Evolutionary conservation across 2,329 filamentous ascomycete species (phyloP).

Genomic region (Dothideomycetes sp.): DNA sequence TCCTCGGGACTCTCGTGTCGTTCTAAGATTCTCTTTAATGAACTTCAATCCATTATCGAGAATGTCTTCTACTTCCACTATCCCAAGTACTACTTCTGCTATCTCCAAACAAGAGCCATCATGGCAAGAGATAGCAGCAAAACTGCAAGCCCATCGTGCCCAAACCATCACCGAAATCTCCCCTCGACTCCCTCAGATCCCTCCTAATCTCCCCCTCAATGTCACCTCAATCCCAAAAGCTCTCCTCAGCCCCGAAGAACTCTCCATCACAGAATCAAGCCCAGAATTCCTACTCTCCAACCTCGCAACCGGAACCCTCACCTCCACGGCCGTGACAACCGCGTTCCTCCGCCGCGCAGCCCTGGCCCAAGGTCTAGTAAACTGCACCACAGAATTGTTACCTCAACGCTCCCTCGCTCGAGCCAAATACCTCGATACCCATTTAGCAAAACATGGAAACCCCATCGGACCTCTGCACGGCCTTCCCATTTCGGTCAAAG

Average conservation of each 20-base stretch:
- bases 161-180: slow-evolving; percentile 34
- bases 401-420: slow-evolving; percentile 34
- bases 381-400: slow-evolving; percentile 37
- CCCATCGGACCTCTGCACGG: slow-evolving; percentile 28
- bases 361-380: slow-evolving; percentile 41
- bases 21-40: too few species aligned
- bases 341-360: slow-evolving; percentile 43
- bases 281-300: slow-evolving; percentile 7
- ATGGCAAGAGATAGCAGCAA: slow-evolving; percentile 41
- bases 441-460: slow-evolving; percentile 33
- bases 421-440: slow-evolving; percentile 41
- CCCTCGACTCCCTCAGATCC: slow-evolving; percentile 32
- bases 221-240: slow-evolving; percentile 46
- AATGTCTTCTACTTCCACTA: too few species aligned
- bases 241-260: slow-evolving; percentile 8
- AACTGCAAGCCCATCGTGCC: slow-evolving; percentile 39
- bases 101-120: too few species aligned
- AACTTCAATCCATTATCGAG: too few species aligned
- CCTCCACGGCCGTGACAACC: slow-evolving; percentile 37
- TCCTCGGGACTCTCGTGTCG: too few species aligned
- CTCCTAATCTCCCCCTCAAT: slow-evolving; percentile 33
- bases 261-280: slow-evolving; percentile 11
- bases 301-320: slow-evolving; percentile 28
- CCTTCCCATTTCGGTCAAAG: slow-evolving; percentile 18
- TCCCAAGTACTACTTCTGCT: too few species aligned